Percentiles rank a stretch among this genome's conserved stretches.
phyloP scores from a whole-genome alignment of 805 yeast genomes.

The Metschnikowia lunata region DNA sequence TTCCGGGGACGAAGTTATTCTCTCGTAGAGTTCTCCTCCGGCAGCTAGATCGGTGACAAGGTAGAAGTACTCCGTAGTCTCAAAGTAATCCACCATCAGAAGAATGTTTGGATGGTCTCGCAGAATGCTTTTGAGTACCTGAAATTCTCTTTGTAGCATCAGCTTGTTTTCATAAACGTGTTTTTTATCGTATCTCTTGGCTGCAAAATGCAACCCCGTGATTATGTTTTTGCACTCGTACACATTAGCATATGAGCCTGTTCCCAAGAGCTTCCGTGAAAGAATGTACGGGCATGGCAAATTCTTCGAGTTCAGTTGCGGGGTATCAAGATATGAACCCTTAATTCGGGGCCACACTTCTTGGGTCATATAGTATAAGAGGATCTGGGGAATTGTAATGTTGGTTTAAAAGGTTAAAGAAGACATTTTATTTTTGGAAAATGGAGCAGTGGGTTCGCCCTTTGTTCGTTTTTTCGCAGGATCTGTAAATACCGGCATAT shows the following conservation, averaged over 20 bases:
- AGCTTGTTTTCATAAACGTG: slow-evolving; percentile 50
- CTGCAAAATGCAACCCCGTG: slow-evolving; percentile 47
- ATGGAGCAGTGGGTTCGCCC: too few relatives aligned
- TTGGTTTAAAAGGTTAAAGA: too few relatives aligned
- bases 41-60: slow-evolving; percentile 63
- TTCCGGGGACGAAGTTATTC: slow-evolving; percentile 38
- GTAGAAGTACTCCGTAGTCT: slow-evolving; percentile 52
- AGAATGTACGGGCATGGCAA: slow-evolving; percentile 32
- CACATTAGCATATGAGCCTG: slow-evolving; percentile 48
- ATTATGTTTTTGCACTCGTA: slow-evolving; percentile 43
- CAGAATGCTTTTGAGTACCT: slow-evolving; percentile 48
- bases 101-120: slow-evolving; percentile 51
- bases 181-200: slow-evolving; percentile 47
- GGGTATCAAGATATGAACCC: slow-evolving; percentile 1
- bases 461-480: neutral
- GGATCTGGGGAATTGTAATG: too few relatives aligned
- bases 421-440: too few relatives aligned
- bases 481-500: neutral
- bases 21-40: slow-evolving; percentile 67
- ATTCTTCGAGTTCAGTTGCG: slow-evolving; percentile 11
- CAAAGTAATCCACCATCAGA: slow-evolving; percentile 64
- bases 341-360: slow-evolving; percentile 24
- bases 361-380: slow-evolving; percentile 1
- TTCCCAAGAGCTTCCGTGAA: slow-evolving; percentile 23
- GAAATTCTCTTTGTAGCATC: slow-evolving; percentile 57